A percentile compares a stretch with the other conserved stretches of the same genome.
Evolutionary conservation across 176 grass and related monocot species (phyloP).

Genomic region (Secale cereale): DNA sequence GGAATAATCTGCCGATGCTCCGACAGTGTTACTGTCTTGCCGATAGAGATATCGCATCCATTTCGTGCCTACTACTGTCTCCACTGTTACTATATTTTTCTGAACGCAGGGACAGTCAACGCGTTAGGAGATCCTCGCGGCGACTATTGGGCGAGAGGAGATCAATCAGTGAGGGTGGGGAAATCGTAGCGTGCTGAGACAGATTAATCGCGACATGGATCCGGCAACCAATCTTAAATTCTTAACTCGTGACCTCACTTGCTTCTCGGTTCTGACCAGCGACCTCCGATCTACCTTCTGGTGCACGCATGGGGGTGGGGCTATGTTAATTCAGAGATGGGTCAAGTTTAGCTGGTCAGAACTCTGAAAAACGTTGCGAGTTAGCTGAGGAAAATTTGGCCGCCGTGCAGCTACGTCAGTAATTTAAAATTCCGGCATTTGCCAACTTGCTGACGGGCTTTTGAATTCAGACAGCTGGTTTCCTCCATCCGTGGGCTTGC

Average conservation of each 20-base stretch:
- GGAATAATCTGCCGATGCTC: neutral
- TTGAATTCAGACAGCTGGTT: neutral
- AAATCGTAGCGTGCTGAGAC: neutral
- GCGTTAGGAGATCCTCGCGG: constrained; percentile 19
- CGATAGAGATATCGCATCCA: too few relatives aligned
- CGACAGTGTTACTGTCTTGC: neutral
- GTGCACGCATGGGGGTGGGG: neutral
- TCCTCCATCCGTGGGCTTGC: neutral
- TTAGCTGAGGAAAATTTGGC: constrained; percentile 12
- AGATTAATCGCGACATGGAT: constrained; percentile 12
- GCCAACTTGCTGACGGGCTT: neutral
- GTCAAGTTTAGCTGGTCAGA: constrained; percentile 35
- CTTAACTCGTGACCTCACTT: constrained; percentile 10
- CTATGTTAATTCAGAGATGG: neutral
- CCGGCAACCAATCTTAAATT: neutral
- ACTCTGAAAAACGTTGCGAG: constrained; percentile 33
- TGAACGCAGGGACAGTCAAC: neutral
- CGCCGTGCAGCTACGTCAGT: neutral
- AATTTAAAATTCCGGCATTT: neutral
- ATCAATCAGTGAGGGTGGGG: constrained; percentile 2
- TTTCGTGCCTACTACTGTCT: too few relatives aligned
- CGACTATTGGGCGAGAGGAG: neutral
- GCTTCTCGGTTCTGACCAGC: neutral
- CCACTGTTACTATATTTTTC: too few relatives aligned
- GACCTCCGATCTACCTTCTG: neutral